Evolutionary conservation across 768 basidiomycete genomes (phyloP).

Genomic region (Podaxis rugospora): DNA sequence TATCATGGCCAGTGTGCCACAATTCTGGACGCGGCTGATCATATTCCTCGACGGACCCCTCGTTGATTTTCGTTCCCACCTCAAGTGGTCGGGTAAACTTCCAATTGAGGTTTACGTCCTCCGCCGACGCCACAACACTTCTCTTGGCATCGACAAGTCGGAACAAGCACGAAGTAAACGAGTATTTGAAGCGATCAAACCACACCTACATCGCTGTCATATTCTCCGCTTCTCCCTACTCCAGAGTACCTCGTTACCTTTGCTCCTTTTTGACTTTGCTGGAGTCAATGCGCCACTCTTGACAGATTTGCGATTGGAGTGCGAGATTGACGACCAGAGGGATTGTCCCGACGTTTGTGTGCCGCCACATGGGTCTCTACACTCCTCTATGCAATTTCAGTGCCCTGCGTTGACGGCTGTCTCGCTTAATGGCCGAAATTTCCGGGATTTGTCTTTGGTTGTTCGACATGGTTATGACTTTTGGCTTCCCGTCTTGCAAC

Average conservation of each 20-base stretch:
- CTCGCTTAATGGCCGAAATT: slow-evolving; percentile 18
- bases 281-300: slow-evolving; percentile 5
- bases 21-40: slow-evolving; percentile 18
- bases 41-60: slow-evolving; percentile 15
- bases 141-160: slow-evolving; percentile 3
- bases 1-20: slow-evolving; percentile 7
- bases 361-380: background rate
- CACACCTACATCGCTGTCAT: slow-evolving; percentile 17
- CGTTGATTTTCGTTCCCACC: slow-evolving; percentile 7
- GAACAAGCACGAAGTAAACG: background rate
- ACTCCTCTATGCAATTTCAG: background rate
- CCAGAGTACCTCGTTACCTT: slow-evolving; percentile 19
- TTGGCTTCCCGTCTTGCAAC: slow-evolving; percentile 11
- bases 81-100: slow-evolving; percentile 12
- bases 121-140: slow-evolving; percentile 10
- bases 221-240: slow-evolving; percentile 16
- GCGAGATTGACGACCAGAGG: slow-evolving; percentile 14
- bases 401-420: slow-evolving; percentile 14
- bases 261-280: slow-evolving; percentile 3
- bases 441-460: slow-evolving; percentile 8
- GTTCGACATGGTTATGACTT: slow-evolving; percentile 2
- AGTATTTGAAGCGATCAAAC: slow-evolving; percentile 14
- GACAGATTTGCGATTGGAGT: slow-evolving; percentile 11
- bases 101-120: slow-evolving; percentile 15
- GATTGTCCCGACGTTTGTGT: background rate